Conservation (phyloP, 768 basidiomycete species). For the Sarcomyxa edulis region DNA sequence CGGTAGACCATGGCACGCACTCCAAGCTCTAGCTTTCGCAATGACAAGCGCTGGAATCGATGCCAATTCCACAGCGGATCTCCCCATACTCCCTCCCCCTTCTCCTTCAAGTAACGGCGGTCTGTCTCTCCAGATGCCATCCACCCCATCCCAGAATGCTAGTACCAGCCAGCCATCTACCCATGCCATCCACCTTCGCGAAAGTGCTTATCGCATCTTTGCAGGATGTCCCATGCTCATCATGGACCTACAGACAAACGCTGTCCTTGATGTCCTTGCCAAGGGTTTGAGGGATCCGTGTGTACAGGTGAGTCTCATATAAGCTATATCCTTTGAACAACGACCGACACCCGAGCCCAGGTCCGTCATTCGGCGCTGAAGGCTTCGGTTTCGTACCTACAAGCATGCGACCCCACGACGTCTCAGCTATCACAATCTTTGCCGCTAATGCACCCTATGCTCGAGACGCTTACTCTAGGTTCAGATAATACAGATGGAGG, state of each 20-base stretch:
- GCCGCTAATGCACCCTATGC: slow-evolving; percentile 63
- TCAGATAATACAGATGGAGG: too few species aligned
- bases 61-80: too few species aligned
- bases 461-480: slow-evolving; percentile 67
- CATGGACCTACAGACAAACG: slow-evolving; percentile 70
- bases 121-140: slow-evolving; percentile 28
- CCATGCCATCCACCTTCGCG: slow-evolving; percentile 27
- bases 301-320: slow-evolving; percentile 40
- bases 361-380: slow-evolving; percentile 71
- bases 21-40: slow-evolving; percentile 66
- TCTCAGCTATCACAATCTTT: slow-evolving; percentile 55
- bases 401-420: slow-evolving; percentile 44
- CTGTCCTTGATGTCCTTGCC: slow-evolving; percentile 61
- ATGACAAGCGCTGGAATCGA: too few species aligned
- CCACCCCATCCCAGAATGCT: slow-evolving; percentile 4
- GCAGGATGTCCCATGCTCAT: slow-evolving; percentile 71
- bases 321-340: background rate
- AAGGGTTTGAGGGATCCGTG: slow-evolving; percentile 64
- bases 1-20: slow-evolving; percentile 77
- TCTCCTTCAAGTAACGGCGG: too few species aligned
- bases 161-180: slow-evolving; percentile 10
- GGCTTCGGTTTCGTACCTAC: slow-evolving; percentile 66
- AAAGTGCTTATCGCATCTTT: slow-evolving; percentile 68
- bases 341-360: slow-evolving; percentile 23
- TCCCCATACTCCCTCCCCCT: too few species aligned